Conservation (phyloP, 2,329 filamentous ascomycete species). For the Zalaria sp. region DNA sequence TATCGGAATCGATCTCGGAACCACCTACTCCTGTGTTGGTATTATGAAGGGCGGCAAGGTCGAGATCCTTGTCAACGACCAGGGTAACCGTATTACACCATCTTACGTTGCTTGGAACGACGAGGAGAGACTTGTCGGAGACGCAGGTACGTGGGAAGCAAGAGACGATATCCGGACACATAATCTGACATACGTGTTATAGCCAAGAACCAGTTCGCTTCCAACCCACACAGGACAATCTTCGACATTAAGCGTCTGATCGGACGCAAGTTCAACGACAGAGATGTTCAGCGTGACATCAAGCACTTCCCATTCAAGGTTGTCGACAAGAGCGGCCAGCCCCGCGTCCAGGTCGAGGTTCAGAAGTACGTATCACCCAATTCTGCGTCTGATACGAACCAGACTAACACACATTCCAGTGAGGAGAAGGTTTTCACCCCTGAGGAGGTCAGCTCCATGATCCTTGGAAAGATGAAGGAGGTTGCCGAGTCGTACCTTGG, state of each 20-base stretch:
- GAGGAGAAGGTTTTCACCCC: constrained; percentile 61
- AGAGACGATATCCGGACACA: neutral
- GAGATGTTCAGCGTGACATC: constrained; percentile 80
- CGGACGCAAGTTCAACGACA: constrained; percentile 39
- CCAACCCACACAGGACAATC: constrained; percentile 34
- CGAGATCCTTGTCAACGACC: constrained; percentile 90
- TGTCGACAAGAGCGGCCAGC: constrained; percentile 78
- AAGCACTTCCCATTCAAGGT: constrained; percentile 99
- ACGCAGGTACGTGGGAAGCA: constrained; percentile 41
- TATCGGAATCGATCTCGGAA: constrained; percentile 92
- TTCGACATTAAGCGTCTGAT: constrained; percentile 38
- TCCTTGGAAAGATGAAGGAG: constrained; percentile 75
- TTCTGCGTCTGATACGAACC: neutral
- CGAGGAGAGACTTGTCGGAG: constrained; percentile 90
- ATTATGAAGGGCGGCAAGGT: constrained; percentile 94
- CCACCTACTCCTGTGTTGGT: constrained; percentile 77
- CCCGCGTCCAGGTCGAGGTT: constrained; percentile 63
- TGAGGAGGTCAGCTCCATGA: constrained; percentile 70
- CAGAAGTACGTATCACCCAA: constrained; percentile 27
- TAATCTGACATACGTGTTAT: constrained; percentile 1
- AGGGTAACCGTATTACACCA: constrained; percentile 91
- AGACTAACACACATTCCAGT: constrained; percentile 7
- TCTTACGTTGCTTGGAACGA: constrained; percentile 55
- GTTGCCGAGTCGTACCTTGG: constrained; percentile 66
- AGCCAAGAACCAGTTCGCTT: constrained; percentile 75